A percentile compares a stretch with the other conserved stretches of the same genome.
These are phyloP conservation scores for Xylariaceae sp. DNA, from an alignment of 2,329 filamentous ascomycete genomes.

Conservation along the genomic window DNA sequence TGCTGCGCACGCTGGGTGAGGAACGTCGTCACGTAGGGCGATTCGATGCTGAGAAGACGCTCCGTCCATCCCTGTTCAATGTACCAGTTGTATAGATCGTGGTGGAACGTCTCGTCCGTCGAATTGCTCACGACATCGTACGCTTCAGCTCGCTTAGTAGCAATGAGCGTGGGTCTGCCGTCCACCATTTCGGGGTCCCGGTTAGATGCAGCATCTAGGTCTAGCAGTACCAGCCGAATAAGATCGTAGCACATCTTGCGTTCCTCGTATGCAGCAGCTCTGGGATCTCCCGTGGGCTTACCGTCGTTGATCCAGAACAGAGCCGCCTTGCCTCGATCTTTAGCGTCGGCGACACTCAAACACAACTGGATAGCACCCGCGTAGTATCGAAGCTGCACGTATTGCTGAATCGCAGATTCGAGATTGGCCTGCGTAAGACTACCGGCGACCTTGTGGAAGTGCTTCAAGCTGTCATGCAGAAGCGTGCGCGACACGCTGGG, in stretches of 20 bases:
- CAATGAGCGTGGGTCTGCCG: conserved; percentile 68
- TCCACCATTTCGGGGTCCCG: conserved; percentile 69
- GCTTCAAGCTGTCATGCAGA: conserved; percentile 78
- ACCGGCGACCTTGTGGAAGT: conserved; percentile 85
- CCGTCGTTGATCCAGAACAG: conserved; percentile 84
- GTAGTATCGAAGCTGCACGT: conserved; percentile 78
- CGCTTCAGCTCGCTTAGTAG: conserved; percentile 77
- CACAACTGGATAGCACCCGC: conserved; percentile 88
- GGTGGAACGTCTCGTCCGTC: conserved; percentile 89
- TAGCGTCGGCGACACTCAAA: conserved; percentile 74
- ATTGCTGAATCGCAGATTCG: conserved; percentile 70
- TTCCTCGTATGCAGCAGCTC: conserved; percentile 61
- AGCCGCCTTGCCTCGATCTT: conserved; percentile 81
- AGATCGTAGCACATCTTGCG: conserved; percentile 79
- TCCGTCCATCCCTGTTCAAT: conserved; percentile 78
- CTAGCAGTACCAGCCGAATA: conserved; percentile 74
- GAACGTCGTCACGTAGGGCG: conserved; percentile 80
- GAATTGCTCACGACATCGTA: conserved; percentile 87
- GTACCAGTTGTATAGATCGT: conserved; percentile 97
- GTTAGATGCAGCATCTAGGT: conserved; percentile 67
- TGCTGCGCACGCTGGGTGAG: conserved; percentile 69
- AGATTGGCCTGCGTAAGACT: conserved; percentile 78
- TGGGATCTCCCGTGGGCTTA: conserved; percentile 64
- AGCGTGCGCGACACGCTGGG: conserved; percentile 71
- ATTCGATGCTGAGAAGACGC: conserved; percentile 77